A percentile compares a stretch with the other conserved stretches of the same genome.
Conservation (phyloP, 208 protist genomes). For the Herpetomonas tarakana region DNA sequence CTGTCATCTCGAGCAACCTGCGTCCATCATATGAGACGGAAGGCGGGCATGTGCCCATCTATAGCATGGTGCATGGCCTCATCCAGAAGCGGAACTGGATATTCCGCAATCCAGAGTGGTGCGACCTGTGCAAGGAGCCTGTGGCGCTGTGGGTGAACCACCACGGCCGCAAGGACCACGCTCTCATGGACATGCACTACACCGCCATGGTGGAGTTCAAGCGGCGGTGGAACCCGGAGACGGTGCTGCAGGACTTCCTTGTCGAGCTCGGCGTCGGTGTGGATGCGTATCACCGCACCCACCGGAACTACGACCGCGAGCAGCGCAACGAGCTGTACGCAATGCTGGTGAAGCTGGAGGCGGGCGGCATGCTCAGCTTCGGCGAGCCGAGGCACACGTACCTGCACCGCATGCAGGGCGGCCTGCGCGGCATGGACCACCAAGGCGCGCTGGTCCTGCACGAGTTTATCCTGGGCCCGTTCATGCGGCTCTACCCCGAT, state of each 20-base stretch:
- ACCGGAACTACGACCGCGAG: slow-evolving; percentile 46
- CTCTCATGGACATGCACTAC: slow-evolving; percentile 88
- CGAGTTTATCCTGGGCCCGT: slow-evolving; percentile 71
- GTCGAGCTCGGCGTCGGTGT: slow-evolving; percentile 56
- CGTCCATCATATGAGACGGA: slow-evolving; percentile 65
- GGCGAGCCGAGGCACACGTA: slow-evolving; percentile 74
- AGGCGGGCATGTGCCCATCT: slow-evolving; percentile 84
- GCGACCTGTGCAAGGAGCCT: slow-evolving; percentile 89
- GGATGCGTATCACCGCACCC: slow-evolving; percentile 47
- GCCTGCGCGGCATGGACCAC: slow-evolving; percentile 78
- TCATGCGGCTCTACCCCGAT: slow-evolving; percentile 84
- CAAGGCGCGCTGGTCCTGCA: slow-evolving; percentile 88
- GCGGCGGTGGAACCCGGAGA: slow-evolving; percentile 80
- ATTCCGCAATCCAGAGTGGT: slow-evolving; percentile 82
- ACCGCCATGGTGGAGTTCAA: slow-evolving; percentile 68
- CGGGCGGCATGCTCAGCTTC: slow-evolving; percentile 85
- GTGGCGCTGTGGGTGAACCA: slow-evolving; percentile 86
- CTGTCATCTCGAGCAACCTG: slow-evolving; percentile 11
- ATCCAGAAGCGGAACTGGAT: slow-evolving; percentile 88
- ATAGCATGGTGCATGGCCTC: slow-evolving; percentile 74
- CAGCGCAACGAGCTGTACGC: slow-evolving; percentile 74
- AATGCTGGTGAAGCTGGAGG: slow-evolving; percentile 72
- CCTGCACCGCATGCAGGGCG: slow-evolving; percentile 76
- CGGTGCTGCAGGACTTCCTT: slow-evolving; percentile 44
- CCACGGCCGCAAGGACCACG: slow-evolving; percentile 86